Base-by-base conservation (phyloP, 2,329 filamentous ascomycete genomes). In the Trichophyton benhamiae region DNA sequence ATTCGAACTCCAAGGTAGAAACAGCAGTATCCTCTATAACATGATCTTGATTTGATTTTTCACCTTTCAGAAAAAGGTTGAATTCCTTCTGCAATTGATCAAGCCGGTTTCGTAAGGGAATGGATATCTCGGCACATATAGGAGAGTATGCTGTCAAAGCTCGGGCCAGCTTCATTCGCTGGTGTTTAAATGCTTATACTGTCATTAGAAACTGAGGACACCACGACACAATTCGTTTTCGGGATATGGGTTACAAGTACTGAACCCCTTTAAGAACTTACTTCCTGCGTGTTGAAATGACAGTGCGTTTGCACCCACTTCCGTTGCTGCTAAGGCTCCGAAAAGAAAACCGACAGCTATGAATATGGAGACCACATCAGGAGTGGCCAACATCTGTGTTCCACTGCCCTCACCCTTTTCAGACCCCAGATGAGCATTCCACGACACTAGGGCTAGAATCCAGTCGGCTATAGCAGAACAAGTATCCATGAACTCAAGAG, bases 1-100 rank as follows among this genome's bases (percentile, higher is more conserved):
- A 74, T 64, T 82, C 79, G 42, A 83, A 78, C 59, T 82, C 79
- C n/a, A 82, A 70, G 17, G 76, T 73, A 46, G 75, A 73, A 62
- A 76, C 77, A 66, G 77, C 74, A 17, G 77, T 69, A 30, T 71
- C 71, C 0, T 72, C 71, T 62, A 76, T 74, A 62, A 75, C 71
- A 44, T 77, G 70, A 7, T 77, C 75, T 46, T 77, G 73, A 52
- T 80, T 68, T 9, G 68, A 48, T 62, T 76, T 76, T 65, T 75
- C 69, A 67, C 74, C 61, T 69, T 79, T 67, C 5, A 70, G 70
- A 60, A 72, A 75, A n/a, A 77, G 64, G 62, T 71, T 71, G 53
- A 76, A 77, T 48, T 72, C 73, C 59, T 76, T 77, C 61, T 76
- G 75, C 49, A 77, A 60, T 25, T 67, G 64, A 63, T 76, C 75